Percentiles rank a stretch among this genome's conserved stretches.
These are phyloP conservation scores for Massarina eburnea DNA, from an alignment of 2,329 filamentous ascomycete species.

Conservation along the genomic window DNA sequence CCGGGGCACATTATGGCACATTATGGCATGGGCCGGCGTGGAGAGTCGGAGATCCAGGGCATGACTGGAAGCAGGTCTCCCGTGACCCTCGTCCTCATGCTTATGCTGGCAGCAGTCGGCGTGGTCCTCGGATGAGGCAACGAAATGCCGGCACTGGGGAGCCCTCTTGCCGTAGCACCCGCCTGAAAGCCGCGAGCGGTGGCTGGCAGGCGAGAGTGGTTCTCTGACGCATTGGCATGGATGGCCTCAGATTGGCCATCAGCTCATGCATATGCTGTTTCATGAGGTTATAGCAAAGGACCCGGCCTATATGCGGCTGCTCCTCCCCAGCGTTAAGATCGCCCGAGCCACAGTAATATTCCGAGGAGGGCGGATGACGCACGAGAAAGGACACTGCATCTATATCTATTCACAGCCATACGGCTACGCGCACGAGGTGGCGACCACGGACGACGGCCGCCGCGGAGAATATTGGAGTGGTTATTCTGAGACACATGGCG, in stretches of 20 bases:
- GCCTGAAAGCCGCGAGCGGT: constrained; percentile 35
- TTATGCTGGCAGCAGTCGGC: constrained; percentile 13
- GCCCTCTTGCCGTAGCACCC: constrained; percentile 41
- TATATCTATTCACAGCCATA: neutral
- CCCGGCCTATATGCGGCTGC: constrained; percentile 44
- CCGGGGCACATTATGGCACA: too few relatives aligned
- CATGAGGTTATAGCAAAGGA: constrained; percentile 35
- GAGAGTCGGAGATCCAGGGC: constrained; percentile 15
- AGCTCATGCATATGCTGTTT: constrained; percentile 45
- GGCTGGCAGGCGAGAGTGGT: constrained; percentile 26
- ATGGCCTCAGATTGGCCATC: constrained; percentile 38
- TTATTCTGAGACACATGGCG: constrained; percentile 17
- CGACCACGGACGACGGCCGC: constrained; percentile 14
- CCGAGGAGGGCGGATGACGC: constrained; percentile 32
- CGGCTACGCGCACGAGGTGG: constrained; percentile 10
- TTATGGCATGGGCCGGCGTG: constrained; percentile 22
- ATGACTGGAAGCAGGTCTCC: constrained; percentile 33
- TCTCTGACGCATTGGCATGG: constrained; percentile 42
- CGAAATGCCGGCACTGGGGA: constrained; percentile 36
- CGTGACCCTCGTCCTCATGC: constrained; percentile 28
- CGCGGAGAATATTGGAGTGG: constrained; percentile 13
- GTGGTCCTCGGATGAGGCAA: constrained; percentile 33
- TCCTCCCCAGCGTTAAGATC: constrained; percentile 34
- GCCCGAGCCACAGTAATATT: constrained; percentile 40
- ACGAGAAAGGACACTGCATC: constrained; percentile 30